phyloP scores from a whole-genome alignment of 495 filamentous ascomycete genomes.

The Penicillium macrosclerotiorum region DNA sequence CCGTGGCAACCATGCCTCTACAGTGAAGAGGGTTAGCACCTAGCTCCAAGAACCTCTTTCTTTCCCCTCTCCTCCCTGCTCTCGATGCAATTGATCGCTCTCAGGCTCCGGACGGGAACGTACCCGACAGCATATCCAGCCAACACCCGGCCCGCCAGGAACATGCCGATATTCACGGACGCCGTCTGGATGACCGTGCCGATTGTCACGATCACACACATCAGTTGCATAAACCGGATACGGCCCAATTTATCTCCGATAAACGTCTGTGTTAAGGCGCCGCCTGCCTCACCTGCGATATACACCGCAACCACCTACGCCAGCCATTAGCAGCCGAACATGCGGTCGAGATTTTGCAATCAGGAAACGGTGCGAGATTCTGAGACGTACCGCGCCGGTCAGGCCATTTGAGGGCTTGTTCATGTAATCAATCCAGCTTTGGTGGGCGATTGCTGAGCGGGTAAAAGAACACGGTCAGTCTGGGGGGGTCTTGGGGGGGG shows the following conservation, averaged over 20 bases:
- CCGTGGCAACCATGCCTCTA: constrained; percentile 54
- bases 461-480: constrained; percentile 13
- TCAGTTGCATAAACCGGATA: constrained; percentile 57
- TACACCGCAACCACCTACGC: constrained; percentile 59
- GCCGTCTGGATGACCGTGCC: constrained; percentile 56
- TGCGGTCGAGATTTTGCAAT: too few relatives aligned
- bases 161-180: constrained; percentile 59
- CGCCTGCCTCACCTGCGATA: constrained; percentile 57
- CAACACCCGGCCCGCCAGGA: constrained; percentile 54
- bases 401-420: constrained; percentile 49
- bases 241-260: constrained; percentile 56
- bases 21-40: neutral
- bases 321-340: too few relatives aligned
- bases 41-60: too few relatives aligned
- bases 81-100: too few relatives aligned
- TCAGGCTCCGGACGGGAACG: constrained; percentile 11
- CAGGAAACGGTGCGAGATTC: too few relatives aligned
- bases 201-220: constrained; percentile 56
- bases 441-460: constrained; percentile 54
- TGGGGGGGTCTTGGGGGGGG: too few relatives aligned
- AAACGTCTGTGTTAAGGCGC: constrained; percentile 51
- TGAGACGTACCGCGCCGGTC: constrained; percentile 51
- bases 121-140: constrained; percentile 57
- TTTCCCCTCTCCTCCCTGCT: too few relatives aligned
- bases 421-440: constrained; percentile 62